Base-by-base conservation (phyloP, 208 protist species). In the Acanthamoeba lenticulata region DNA sequence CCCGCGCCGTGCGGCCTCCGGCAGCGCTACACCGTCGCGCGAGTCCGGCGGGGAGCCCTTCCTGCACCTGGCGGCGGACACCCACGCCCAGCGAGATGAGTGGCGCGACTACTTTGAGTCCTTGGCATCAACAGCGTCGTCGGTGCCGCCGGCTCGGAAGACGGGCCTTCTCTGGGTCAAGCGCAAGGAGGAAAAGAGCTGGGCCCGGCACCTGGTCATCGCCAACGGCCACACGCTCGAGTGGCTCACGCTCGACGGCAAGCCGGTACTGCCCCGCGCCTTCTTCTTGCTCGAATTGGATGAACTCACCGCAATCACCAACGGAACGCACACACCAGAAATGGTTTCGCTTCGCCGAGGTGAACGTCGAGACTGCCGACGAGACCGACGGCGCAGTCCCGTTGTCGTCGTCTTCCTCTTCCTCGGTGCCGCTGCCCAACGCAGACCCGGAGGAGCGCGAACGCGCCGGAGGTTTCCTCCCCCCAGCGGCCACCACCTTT, bases 91-190 rank as follows among this genome's bases (percentile, higher is more conserved):
- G 34, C 69, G 69, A 3, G 38, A 17, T 21, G 69, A 79, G 69
- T 79, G 69, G 69, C 69, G 40, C 69, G 69, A 40, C 69, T 45
- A 47, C 69, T 79, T 79, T 32, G 69, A 79, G 15, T 79, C 69
- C 69, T 36, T 79, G 69, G 69, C 44, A 79, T 44, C 65, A 24
- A 27, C 55, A 11, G 49, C 49, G 19, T n/a, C n/a, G n/a, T n/a
- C n/a, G n/a, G 45, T 60, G 52, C 13, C 45, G 45, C 9, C 45
- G 52, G 7, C 52, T 21, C 24, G 55, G 40, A 79, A 79, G 36
- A 36, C 69, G 19, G 69, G 69, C 32, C 19, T 79, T 7, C 69
- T 79, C 34, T 79, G 69, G 69, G 24, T 79, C 34, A 79, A 45
- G 69, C 32, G 40, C 17, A 79, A 79, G 34, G 69, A 79, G 32